Base-by-base conservation (phyloP, 2,329 filamentous ascomycete species). In the Elsinoe arachidis region DNA sequence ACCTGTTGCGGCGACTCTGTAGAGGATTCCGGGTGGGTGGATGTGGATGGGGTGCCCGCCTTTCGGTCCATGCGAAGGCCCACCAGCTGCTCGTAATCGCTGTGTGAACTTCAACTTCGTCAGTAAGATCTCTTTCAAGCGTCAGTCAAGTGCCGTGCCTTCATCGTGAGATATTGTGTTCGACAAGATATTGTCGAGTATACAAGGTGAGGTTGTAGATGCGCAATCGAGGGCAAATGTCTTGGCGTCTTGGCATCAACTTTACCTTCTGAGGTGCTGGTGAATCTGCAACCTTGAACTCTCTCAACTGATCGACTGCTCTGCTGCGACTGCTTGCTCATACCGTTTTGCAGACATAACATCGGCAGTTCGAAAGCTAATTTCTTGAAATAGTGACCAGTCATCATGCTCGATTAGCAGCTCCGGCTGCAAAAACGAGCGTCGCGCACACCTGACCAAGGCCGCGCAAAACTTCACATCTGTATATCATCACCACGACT, bases 1-100 rank as follows among this genome's bases (percentile, higher is more conserved):
- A 61, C 86, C 88, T 44, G 90, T 96, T 47, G 88, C 92, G 59
- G 85, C 82, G 73, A 92, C 87, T 70, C 89, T 84, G 78, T 97
- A 96, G 63, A 96, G 69, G 46, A 83, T 83, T 61, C 82, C 78
- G 51, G 75, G 80, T 34, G 80, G 81, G 69, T 81, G 83, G 68
- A 86, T 73, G 68, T 79, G 75, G 65, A 81, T 72, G 57, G 78
- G 79, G 69, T 81, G 79, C 60, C 66, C 72, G 63, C 71, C 72
- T 63, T 74, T 65, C 68, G 70, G 68, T 66, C 69, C 63, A 66
- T 57, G 43, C 14, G 54, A 46, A 15, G 39, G 54, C n/a, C 54
- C 54, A 12, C 41, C 39, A 21, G 54, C 37, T 19, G 38, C 47
- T 57, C 46, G 12, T 21, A 21, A 37, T 64, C 60, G 69, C 26